phyloP scores from a whole-genome alignment of 176 grass and related monocot genomes.

The Triticum dicoccoides region DNA sequence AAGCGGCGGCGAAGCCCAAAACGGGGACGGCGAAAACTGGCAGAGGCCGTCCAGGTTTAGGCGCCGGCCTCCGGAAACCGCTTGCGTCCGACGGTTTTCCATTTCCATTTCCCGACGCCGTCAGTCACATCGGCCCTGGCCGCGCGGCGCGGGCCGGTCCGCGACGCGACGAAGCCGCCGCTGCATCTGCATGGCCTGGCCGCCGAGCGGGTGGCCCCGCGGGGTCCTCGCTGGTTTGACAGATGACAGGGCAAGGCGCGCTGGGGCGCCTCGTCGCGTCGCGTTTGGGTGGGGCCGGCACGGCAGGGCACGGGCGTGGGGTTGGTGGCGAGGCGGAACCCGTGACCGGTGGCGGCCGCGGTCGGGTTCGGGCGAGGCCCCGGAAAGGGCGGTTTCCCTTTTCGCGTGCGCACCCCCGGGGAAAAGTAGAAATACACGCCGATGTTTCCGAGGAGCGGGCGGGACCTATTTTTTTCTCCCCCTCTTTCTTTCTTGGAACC shows the following conservation, averaged over 20 bases:
- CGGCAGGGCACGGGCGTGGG: too few relatives aligned
- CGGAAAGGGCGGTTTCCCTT: not conserved
- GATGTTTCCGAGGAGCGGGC: not conserved
- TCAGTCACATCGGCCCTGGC: not conserved
- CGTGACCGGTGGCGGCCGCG: not conserved
- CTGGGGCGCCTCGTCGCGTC: not conserved
- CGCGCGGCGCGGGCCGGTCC: not conserved
- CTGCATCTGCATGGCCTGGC: not conserved
- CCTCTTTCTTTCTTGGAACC: not conserved
- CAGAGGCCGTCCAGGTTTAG: constrained; percentile 2
- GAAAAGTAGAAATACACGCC: not conserved
- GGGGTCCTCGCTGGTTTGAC: not conserved
- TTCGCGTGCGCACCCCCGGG: not conserved
- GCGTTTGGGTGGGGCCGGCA: not conserved
- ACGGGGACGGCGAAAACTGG: not conserved
- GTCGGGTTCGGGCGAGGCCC: not conserved
- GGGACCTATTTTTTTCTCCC: not conserved
- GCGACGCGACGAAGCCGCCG: not conserved
- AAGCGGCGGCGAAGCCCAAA: not conserved
- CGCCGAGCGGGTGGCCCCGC: not conserved
- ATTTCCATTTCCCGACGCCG: not conserved
- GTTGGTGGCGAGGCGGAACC: not conserved
- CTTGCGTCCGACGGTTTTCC: constrained; percentile 27
- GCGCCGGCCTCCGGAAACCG: constrained; percentile 1
- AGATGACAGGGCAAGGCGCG: not conserved